Evolutionary conservation across 257 asterid genomes (phyloP), one percentile per base, ranked within the genome.

Genomic region (Avicennia marina): DNA sequence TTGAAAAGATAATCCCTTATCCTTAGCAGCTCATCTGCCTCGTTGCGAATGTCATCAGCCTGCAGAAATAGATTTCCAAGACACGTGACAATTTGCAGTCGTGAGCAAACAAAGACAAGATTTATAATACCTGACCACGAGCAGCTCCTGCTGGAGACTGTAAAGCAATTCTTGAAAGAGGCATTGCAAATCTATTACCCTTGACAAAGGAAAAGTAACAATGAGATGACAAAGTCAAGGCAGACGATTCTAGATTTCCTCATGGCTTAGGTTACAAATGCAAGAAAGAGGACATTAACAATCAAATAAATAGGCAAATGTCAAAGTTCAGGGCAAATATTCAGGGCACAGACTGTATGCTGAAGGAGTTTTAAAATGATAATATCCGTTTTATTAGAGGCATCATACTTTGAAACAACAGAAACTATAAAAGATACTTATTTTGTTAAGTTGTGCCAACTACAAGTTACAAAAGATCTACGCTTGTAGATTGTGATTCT

Each of bases 101-200:
- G 48, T 13, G 48, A 53, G 44, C 21, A 61, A 52, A 21, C 6
- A 25, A 51, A 31, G 26, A 16, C n/a, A 10, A 12, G 32, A 11
- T 19, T 24, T 39, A 65, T 41, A 75, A 62, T 49, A 91, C 98
- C 98, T 86, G 95, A 41, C 98, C 98, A 42, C 94, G 89, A 20
- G 95, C 99, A 70, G 94, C 82, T 19, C 99, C 99, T 62, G 91
- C 99, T 20, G 99, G 99, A 58, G 97, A 75, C 64, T 77, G 76
- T 53, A 93, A 52, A 46, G 82, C 82, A 45, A 93, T 56, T 66
- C 86, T 72, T 56, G 96, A 70, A 33, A 78, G 78, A 22, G 97
- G 99, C 96, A 86, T 83, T 53, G 96, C 74, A 74, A 46, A 73
- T 12, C 96, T 94, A 63, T 61, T 47, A 25, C 97, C 99, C 98